phyloP scores from a whole-genome alignment of 352 stramenopile species.

The Globisporangium radiosum region DNA sequence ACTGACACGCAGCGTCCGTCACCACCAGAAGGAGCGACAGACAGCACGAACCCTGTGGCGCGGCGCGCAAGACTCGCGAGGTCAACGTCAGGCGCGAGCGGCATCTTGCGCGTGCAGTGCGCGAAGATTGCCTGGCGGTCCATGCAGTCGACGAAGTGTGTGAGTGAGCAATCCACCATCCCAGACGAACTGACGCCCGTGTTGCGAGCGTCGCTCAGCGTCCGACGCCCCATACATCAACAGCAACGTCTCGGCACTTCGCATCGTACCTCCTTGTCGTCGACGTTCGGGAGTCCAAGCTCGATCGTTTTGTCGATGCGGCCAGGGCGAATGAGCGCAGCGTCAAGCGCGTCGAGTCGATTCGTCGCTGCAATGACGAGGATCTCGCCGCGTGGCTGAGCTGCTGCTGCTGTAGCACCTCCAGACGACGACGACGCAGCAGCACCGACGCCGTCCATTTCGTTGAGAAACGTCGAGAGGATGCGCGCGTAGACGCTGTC shows the following conservation, averaged over 20 bases:
- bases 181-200: too few species aligned
- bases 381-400: conserved; percentile 27
- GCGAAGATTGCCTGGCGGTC: conserved; percentile 48
- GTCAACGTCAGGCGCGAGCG: conserved; percentile 48
- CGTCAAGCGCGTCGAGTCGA: conserved; percentile 56
- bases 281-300: conserved; percentile 38
- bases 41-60: conserved; percentile 27
- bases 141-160: too few species aligned
- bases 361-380: conserved; percentile 76
- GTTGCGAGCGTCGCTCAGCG: neutral
- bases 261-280: conserved; percentile 25
- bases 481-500: conserved; percentile 73
- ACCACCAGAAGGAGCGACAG: conserved; percentile 4
- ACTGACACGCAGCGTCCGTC: too few species aligned
- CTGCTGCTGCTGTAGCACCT: conserved; percentile 1
- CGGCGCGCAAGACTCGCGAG: conserved; percentile 31
- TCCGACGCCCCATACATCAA: neutral
- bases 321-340: conserved; percentile 63
- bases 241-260: too few species aligned
- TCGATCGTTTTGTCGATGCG: conserved; percentile 75
- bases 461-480: conserved; percentile 79
- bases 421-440: conserved; percentile 11
- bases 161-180: too few species aligned
- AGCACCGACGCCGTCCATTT: conserved; percentile 76
- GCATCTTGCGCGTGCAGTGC: conserved; percentile 66